Evolutionary conservation across 1,139 yeast species (phyloP), one percentile per base, ranked within the genome.

Genomic region (Candida labiduridarum): DNA sequence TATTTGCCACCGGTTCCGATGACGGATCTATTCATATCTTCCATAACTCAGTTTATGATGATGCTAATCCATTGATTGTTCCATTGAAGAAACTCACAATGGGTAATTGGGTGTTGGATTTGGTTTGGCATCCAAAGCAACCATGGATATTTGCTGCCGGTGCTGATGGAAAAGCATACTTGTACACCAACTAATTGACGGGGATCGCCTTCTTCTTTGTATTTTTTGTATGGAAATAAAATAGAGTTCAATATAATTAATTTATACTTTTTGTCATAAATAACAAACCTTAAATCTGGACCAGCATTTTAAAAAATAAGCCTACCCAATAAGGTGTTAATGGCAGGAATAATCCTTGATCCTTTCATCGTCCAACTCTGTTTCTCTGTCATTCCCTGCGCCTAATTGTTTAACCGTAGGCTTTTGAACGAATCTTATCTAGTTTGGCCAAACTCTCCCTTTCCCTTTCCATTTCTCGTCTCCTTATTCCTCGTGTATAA

Each of bases 111-210:
- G 75, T 83, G 34, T 78, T 94, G 65, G 89, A 86, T 65, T 81
- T 88, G 50, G 82, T 82, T 49, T 94, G 99, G 99, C 99, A 95
- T 78, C 98, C 99, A 57, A 85, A 87, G 64, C 98, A 95, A 71
- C 97, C 99, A 1, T 94, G 99, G 99, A 77, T 94, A 62, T 91
- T 94, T 68, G 87, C 96, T 66, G 91, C 96, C n/a, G 99, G 98
- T 60, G 98, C 98, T 19, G 99, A 95, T 69, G 92, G 96, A 54
- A 86, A 94, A 48, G 98, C 97, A 16, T 85, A 97, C 65, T 77
- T 94, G 64, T 94, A 99, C 99, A 94, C 99, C 39, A 89, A 96
- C 16, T 76, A 69, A 47, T 22, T 22, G 25, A 22, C n/a, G n/a
- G n/a, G n/a, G n/a, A n/a, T n/a, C 6, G 4, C 25, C 25, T 4